These are phyloP conservation scores for Verticillium nonalfalfae DNA, from an alignment of 2,329 filamentous ascomycete species.

Conservation along the genomic window DNA sequence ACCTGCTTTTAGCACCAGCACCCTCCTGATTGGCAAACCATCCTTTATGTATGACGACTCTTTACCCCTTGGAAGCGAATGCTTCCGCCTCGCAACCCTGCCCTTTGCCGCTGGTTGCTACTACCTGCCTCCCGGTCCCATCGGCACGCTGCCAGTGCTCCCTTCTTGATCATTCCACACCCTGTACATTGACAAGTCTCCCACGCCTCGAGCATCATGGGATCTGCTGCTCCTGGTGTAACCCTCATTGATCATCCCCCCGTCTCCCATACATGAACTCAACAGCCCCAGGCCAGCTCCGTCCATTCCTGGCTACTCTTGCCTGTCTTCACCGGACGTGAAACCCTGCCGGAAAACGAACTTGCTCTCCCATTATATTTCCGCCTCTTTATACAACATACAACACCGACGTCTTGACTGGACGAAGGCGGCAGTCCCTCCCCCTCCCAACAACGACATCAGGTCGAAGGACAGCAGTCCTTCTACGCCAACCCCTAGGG, in stretches of 20 bases:
- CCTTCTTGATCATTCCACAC: neutral
- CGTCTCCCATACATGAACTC: neutral
- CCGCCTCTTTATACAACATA: no score
- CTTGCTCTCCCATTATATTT: neutral
- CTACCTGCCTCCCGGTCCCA: neutral
- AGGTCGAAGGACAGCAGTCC: neutral
- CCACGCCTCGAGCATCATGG: neutral
- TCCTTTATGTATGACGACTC: neutral
- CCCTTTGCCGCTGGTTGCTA: neutral
- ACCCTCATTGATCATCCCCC: neutral
- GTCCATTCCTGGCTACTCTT: neutral
- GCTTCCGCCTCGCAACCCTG: neutral
- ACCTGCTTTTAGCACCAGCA: neutral
- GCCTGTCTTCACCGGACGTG: neutral
- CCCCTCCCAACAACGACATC: neutral
- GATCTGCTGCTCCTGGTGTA: neutral
- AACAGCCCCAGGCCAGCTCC: neutral
- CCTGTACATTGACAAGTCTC: neutral
- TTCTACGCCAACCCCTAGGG: neutral
- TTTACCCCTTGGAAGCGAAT: neutral
- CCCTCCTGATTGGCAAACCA: neutral
- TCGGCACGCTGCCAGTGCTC: no score
- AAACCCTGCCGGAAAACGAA: neutral
- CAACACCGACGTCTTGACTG: no score
- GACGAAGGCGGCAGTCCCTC: neutral